Evolutionary conservation across 139 green algal species (phyloP), one percentile per base, ranked within the genome.

Genomic region (Chlorella sorokiniana): DNA sequence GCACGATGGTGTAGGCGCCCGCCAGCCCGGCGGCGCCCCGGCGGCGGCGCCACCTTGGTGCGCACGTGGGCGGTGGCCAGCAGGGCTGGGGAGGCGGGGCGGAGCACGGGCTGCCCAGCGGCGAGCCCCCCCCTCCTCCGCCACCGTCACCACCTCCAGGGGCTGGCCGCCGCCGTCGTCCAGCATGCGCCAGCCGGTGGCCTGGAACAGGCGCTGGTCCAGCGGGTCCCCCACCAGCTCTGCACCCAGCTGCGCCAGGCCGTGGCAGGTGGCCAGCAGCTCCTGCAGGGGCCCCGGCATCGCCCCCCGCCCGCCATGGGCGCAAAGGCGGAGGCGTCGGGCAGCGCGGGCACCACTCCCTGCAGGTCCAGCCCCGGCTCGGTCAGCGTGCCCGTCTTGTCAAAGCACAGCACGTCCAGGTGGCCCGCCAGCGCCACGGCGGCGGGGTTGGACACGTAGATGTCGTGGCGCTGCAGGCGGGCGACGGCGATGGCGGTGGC

Each of bases 351-450:
- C 18, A 41, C 44, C 72, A 51, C 44, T 25, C 25, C 44, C 72
- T 45, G 45, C 64, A 94, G 83, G 74, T 92, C 86, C 81, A 94
- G 84, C 8, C 90, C 91, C 51, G 92, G 85, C 79, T 91, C 88
- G 14, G 91, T 94, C 38, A 94, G 81, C 14, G 91, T 94, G 68
- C 90, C 91, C 35, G 91, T 95, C 76, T 95, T 95, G 79, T 95
- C 91, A 56, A 95, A 95, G 83, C 83, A 90, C 27, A 93, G 81
- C 29, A 90, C 84, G 75, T 94, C 86, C 64, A 95, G 83, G 77
- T 92, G 87, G 8, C 91, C 91, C 44, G 91, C 91, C 41, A 88
- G 54, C 0, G 85, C 86, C 78, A 94, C 90, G 31, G 85, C 82
- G 61, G 91, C 76, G 18, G 91, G 91, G 20, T 84, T 75, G 33